Base-by-base conservation (phyloP, 805 yeast species). In the Candida sakaeoensis region DNA sequence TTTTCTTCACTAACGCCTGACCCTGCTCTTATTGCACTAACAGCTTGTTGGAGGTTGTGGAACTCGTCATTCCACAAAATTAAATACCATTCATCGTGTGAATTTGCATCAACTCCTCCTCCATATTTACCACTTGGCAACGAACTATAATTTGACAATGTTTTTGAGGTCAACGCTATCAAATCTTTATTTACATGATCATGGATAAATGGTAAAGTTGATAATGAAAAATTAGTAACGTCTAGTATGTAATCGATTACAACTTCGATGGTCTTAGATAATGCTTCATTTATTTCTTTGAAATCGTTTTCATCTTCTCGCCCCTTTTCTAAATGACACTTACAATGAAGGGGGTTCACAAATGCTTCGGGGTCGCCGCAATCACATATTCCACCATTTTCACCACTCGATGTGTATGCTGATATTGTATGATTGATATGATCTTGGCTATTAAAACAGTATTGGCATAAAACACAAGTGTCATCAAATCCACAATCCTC, bases 51-150 rank as follows among this genome's bases (percentile, higher is more conserved):
- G 47, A 72, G 75, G 49, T 77, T 75, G 51, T 85, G 93, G 47
- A 68, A 70, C 51, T 85, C 93, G 53, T 85, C 95, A 55, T 85
- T 85, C 84, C 90, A 85, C n/a, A 83, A 64, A 16, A 81, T 53
- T 23, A 84, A 63, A 30, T 66, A 60, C 63, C 74, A 80, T 29
- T 38, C 35, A 10, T 64, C 42, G 10, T 41, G 36, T 2, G 67
- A 43, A 48, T 72, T 69, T 7, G 15, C 16, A 47, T 70, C 77
- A 8, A 37, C 44, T 0, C 47, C 57, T 0, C 53, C 56, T 8
- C 63, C 66, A 41, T 72, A 72, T 18, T 46, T 49, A 15, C 45
- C 46, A 3, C 45, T 31, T 0, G 72, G 65, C 6, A 71, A 54
- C 3, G 58, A 47, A 2, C 72, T 52, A 12, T 47, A 38, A 23